Evolutionary conservation across 305 asterid species (phyloP), one percentile per base, ranked within the genome.

Genomic region (Fraxinus paxiana): DNA sequence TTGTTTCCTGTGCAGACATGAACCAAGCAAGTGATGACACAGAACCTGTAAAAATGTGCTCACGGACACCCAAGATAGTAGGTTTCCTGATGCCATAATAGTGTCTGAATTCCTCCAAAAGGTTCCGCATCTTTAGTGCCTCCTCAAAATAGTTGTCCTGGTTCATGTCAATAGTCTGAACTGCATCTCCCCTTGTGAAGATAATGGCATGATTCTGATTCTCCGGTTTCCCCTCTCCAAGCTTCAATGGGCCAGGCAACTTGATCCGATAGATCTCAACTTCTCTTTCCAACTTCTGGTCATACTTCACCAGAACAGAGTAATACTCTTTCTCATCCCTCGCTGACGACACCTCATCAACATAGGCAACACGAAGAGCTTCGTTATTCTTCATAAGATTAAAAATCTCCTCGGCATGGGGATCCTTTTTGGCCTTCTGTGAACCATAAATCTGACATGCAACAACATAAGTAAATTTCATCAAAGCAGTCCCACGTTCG

Each of bases 21-120:
- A 90, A 90, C 94, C 94, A 90, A 63, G 94, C 94, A 75, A 90
- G 91, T 46, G 94, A 90, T 34, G 94, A 90, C 35, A 90, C 94
- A 15, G 91, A 87, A 70, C 94, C 94, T 15, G 94, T 90, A 74
- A 90, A 90, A 54, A 90, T 88, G 80, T 90, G 92, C 78, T 90
- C 94, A 75, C 94, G 87, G 37, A 90, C 94, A 24, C 94, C 94
- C 84, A 90, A 86, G 73, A 90, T 90, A 10, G 91, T 86, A 18
- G 94, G 94, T 84, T 89, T 89, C 83, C 94, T 86, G 51, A 89
- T 86, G 28, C 94, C 94, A 75, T 90, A 89, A 46, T 83, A 65
- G 46, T 61, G 84, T 82, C 80, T 85, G 76, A 87, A 90, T 85
- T 90, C 94, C 86, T 90, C 90, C 80, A 90, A 81, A 76, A 90